Conservation (phyloP, 768 basidiomycete genomes). For the Termitomyces sp. region DNA sequence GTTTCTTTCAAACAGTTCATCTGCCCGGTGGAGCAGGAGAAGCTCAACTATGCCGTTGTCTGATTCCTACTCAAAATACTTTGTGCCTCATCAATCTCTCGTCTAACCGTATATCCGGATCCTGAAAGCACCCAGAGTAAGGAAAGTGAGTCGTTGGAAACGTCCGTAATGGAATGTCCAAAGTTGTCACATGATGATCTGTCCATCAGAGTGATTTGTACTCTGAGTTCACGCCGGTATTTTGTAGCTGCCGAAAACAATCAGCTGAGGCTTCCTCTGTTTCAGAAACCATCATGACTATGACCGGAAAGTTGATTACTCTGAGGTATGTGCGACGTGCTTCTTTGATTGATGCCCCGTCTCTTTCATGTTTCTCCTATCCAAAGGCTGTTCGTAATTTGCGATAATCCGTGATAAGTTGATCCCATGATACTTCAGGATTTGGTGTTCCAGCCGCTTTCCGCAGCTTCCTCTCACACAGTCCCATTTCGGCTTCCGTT, state of each 20-base stretch:
- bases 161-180: not conserved
- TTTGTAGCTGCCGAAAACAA: slow-evolving; percentile 7
- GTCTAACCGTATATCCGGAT: not conserved
- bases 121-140: not conserved
- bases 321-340: not conserved
- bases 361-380: not conserved
- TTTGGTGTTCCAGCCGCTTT: not conserved
- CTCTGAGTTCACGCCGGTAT: not conserved
- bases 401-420: not conserved
- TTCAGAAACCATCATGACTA: slow-evolving; percentile 6
- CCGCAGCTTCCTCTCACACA: not conserved
- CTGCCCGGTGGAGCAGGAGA: not conserved
- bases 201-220: slow-evolving; percentile 1
- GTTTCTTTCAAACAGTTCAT: not conserved
- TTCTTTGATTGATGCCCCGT: slow-evolving; percentile 12
- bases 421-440: not conserved
- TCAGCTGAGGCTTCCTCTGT: slow-evolving; percentile 7
- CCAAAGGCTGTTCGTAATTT: slow-evolving; percentile 5
- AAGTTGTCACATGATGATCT: not conserved
- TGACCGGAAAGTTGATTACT: not conserved
- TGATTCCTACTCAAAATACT: not conserved
- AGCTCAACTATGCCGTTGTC: not conserved
- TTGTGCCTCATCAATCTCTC: not conserved
- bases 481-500: not conserved
- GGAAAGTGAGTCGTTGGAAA: not conserved